These are phyloP conservation scores for Hypoxylon lienhwacheense DNA, from an alignment of 495 filamentous ascomycete species.

Conservation along the genomic window DNA sequence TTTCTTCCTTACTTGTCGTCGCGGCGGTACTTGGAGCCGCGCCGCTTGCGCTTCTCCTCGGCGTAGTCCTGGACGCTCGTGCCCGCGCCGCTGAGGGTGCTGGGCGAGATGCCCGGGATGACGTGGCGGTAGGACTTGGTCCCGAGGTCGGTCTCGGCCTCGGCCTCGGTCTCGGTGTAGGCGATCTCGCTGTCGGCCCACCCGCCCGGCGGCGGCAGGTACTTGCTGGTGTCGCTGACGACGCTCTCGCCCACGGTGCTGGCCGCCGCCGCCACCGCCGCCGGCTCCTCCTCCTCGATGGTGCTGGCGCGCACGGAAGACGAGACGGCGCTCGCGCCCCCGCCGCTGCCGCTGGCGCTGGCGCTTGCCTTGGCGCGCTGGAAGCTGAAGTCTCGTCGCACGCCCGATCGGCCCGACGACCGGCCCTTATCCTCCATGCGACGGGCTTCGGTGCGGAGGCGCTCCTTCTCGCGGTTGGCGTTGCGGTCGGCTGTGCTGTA, in stretches of 20 bases:
- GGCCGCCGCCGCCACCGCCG: background rate
- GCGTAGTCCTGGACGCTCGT: conserved; percentile 47
- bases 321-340: conserved; percentile 4
- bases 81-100: conserved; percentile 49
- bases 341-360: conserved; percentile 6
- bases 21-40: conserved; percentile 59
- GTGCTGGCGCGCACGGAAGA: conserved; percentile 24
- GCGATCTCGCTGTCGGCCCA: conserved; percentile 63
- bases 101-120: conserved; percentile 68
- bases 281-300: conserved; percentile 27
- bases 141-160: conserved; percentile 65
- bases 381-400: conserved; percentile 53
- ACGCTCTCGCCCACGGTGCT: conserved; percentile 21
- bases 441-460: conserved; percentile 52
- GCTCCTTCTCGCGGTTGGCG: conserved; percentile 47
- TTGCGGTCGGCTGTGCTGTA: conserved; percentile 55
- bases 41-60: conserved; percentile 49
- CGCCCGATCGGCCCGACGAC: conserved; percentile 17
- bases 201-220: conserved; percentile 49
- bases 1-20: conserved; percentile 34
- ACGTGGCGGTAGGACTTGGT: conserved; percentile 81
- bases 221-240: conserved; percentile 4
- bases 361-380: conserved; percentile 35
- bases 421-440: conserved; percentile 48
- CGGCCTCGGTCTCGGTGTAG: no score